A percentile compares a stretch with the other conserved stretches of the same genome.
These are phyloP conservation scores for Hirsutella rhossiliensis DNA, from an alignment of 2,329 filamentous ascomycete genomes.

Conservation along the genomic window DNA sequence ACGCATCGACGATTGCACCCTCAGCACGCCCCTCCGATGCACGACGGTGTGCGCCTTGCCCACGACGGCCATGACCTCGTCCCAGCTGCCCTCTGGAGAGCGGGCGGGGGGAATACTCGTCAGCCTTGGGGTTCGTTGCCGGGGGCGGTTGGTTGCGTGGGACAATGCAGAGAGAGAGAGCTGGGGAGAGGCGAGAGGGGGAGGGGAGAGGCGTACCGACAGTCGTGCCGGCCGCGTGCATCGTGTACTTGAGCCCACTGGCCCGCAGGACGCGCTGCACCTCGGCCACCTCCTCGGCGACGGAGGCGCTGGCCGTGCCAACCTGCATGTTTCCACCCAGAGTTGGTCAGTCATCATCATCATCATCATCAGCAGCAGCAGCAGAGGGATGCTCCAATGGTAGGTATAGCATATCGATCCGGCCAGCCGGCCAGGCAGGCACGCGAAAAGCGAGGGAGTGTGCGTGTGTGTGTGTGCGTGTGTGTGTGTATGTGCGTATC, in stretches of 20 bases:
- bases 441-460: no score
- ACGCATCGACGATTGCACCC: conserved; percentile 83
- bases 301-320: conserved; percentile 65
- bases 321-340: conserved; percentile 47
- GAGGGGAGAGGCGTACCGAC: conserved; percentile 49
- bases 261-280: conserved; percentile 76
- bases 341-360: no score
- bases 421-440: no score
- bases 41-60: conserved; percentile 76
- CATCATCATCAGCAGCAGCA: no score
- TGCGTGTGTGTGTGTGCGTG: no score
- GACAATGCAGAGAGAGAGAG: no score
- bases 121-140: background rate
- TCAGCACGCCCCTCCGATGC: conserved; percentile 62
- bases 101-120: background rate
- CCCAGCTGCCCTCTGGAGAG: conserved; percentile 72
- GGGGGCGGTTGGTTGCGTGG: no score
- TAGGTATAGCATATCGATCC: no score
- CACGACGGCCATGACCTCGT: conserved; percentile 71
- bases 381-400: no score
- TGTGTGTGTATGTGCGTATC: no score
- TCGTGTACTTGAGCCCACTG: conserved; percentile 69
- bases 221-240: conserved; percentile 92
- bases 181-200: background rate
- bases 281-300: conserved; percentile 74